phyloP scores from a whole-genome alignment of 1,139 yeast species.

The Scheffersomyces lignicola region DNA sequence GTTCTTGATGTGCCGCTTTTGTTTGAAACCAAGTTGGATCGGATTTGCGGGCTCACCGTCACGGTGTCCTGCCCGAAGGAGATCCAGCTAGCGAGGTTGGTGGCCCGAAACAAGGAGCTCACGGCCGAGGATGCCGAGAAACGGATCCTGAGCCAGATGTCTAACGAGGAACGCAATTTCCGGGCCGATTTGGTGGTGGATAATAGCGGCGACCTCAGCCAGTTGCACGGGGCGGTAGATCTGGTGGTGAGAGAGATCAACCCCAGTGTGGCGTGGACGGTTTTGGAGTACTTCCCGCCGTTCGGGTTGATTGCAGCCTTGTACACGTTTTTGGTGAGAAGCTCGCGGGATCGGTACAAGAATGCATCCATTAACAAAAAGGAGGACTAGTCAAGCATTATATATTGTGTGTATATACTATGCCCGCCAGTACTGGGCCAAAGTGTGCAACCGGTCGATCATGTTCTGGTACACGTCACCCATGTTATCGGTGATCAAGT shows the following conservation, averaged over 20 bases:
- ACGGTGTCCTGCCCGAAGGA: slow-evolving; percentile 65
- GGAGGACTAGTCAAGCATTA: too few species aligned
- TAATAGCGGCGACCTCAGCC: slow-evolving; percentile 55
- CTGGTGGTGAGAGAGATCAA: slow-evolving; percentile 41
- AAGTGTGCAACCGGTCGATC: slow-evolving; percentile 88
- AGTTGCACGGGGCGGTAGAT: slow-evolving; percentile 50
- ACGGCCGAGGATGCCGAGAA: slow-evolving; percentile 64
- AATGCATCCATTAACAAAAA: too few species aligned
- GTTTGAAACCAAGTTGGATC: slow-evolving; percentile 75
- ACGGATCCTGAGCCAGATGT: slow-evolving; percentile 78
- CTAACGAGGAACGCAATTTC: slow-evolving; percentile 53
- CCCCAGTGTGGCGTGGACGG: slow-evolving; percentile 57
- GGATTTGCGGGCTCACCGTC: slow-evolving; percentile 68
- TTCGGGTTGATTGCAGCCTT: slow-evolving; percentile 36
- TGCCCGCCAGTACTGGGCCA: slow-evolving; percentile 98
- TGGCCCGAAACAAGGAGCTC: slow-evolving; percentile 66
- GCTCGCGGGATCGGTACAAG: slow-evolving; percentile 22
- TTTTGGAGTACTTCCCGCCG: slow-evolving; percentile 63
- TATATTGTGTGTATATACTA: too few species aligned
- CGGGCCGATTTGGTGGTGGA: slow-evolving; percentile 69
- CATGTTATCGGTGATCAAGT: slow-evolving; percentile 89
- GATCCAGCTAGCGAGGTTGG: slow-evolving; percentile 62
- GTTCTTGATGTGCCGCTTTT: slow-evolving; percentile 87
- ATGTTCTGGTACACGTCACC: slow-evolving; percentile 92
- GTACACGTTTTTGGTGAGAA: slow-evolving; percentile 21